Base-by-base conservation (phyloP, 2,329 filamentous ascomycete genomes). In the Beauveria asiatica region DNA sequence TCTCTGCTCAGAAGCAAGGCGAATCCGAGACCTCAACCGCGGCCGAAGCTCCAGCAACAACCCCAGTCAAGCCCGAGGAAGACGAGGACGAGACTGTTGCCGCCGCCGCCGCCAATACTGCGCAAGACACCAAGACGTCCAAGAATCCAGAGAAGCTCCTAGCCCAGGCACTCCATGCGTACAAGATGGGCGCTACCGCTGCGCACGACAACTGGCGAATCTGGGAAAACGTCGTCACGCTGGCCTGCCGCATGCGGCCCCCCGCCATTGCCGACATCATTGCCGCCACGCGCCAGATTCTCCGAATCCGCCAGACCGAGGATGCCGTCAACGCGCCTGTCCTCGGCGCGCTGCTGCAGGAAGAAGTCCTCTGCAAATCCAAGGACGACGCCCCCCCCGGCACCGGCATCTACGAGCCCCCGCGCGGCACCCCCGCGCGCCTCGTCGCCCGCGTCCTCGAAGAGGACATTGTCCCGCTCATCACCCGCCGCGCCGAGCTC, bases 201-300 rank as follows among this genome's bases (percentile, higher is more conserved):
- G 91, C 95, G 55, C 83, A 90, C 72, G 87, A 92, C 67, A 93
- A 93, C 75, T 90, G 88, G 82, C 86, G 90, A 66, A 97, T 99
- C 72, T 97, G 93, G 93, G 90, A 96, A 70, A 99, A 99, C 68
- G 88, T 97, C 17, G 83, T 99, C 61, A 94, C 92, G 0, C 86
- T 97, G 23, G 88, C 90, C 0, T 84, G 89, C 0, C 89, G 90
- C 1, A 82, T 94, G 30, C 81, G 80, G 1, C 92, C 93, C 0
- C 87, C 90, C 0, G 84, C 88, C 0, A 86, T 91, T 69, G 72
- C 78, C 0, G 91, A 97, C 63, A 83, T 96, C 55, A 76, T 96
- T 37, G 79, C 87, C 5, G 90, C 90, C 0, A 81, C 94, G 62
- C 83, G 82, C 45, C 84, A 87, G 62, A 80, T 97, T 56, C 84